Percentiles rank a stretch among this genome's conserved stretches.
Conservation (phyloP, 1,284 basidiomycete species). For the Cerrena zonata region DNA sequence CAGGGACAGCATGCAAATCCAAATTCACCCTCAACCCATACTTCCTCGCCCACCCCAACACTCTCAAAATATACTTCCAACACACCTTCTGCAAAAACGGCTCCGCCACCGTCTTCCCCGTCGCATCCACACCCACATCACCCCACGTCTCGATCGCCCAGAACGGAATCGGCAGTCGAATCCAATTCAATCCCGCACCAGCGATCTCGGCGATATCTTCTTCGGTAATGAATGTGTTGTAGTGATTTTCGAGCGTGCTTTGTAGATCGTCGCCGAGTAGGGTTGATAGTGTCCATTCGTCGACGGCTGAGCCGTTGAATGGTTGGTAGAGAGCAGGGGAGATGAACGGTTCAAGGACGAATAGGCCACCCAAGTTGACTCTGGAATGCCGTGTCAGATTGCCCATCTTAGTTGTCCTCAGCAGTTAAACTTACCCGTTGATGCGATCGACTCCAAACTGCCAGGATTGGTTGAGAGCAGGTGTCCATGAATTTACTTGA, state of each 20-base stretch:
- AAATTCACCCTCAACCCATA: conserved; percentile 84
- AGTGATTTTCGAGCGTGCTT: conserved; percentile 40
- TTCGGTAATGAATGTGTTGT: conserved; percentile 47
- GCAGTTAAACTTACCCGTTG: conserved; percentile 48
- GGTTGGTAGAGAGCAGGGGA: conserved; percentile 71
- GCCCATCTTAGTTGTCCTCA: not conserved
- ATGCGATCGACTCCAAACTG: conserved; percentile 61
- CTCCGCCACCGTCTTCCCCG: conserved; percentile 23
- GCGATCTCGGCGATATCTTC: conserved; percentile 31
- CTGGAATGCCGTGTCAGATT: conserved; percentile 14
- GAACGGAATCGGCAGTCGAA: conserved; percentile 72
- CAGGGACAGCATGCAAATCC: conserved; percentile 78
- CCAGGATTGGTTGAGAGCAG: conserved; percentile 61
- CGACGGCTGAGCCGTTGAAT: conserved; percentile 44
- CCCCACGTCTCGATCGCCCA: conserved; percentile 70
- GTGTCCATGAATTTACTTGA: conserved; percentile 58
- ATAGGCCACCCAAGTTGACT: conserved; percentile 68
- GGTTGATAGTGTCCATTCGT: conserved; percentile 56
- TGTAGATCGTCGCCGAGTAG: conserved; percentile 36
- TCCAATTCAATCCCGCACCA: conserved; percentile 66
- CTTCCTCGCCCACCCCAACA: conserved; percentile 79
- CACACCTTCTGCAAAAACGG: conserved; percentile 30
- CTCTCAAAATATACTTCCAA: conserved; percentile 57
- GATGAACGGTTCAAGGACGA: conserved; percentile 79
- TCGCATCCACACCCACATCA: conserved; percentile 29